Conservation (phyloP, 2,329 filamentous ascomycete species). For the Alternaria sp. region DNA sequence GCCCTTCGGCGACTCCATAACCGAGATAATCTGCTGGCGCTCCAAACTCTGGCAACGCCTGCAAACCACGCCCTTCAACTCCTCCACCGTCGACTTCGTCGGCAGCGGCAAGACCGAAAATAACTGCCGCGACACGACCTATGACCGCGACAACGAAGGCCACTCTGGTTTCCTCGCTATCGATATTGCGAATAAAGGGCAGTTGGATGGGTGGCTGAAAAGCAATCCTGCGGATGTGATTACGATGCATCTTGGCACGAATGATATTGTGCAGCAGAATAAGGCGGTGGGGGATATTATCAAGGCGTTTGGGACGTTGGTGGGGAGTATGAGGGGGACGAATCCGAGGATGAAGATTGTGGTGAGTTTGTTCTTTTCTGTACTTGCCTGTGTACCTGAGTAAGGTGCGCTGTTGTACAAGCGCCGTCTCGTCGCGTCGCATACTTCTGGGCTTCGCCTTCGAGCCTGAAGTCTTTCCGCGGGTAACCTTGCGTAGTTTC, state of each 20-base stretch:
- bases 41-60: conserved; percentile 52
- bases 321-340: conserved; percentile 44
- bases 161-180: conserved; percentile 54
- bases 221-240: conserved; percentile 54
- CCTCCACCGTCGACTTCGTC: conserved; percentile 49
- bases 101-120: conserved; percentile 38
- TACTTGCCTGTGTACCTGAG: not conserved
- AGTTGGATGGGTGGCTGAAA: conserved; percentile 54
- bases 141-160: conserved; percentile 54
- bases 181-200: conserved; percentile 52
- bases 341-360: conserved; percentile 54
- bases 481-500: not conserved
- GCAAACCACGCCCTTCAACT: conserved; percentile 44
- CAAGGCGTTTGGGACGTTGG: conserved; percentile 49
- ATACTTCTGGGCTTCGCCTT: not conserved
- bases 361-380: conserved; percentile 31
- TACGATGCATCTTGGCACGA: conserved; percentile 56
- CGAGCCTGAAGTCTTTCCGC: no score
- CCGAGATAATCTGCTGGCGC: conserved; percentile 55
- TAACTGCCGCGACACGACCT: conserved; percentile 47
- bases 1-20: conserved; percentile 56
- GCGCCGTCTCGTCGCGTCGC: not conserved
- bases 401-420: not conserved
- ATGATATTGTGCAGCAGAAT: conserved; percentile 50
- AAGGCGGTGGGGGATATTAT: conserved; percentile 49